phyloP scores from a whole-genome alignment of 164 flowering plant genomes.

The Litsea cubeba region DNA sequence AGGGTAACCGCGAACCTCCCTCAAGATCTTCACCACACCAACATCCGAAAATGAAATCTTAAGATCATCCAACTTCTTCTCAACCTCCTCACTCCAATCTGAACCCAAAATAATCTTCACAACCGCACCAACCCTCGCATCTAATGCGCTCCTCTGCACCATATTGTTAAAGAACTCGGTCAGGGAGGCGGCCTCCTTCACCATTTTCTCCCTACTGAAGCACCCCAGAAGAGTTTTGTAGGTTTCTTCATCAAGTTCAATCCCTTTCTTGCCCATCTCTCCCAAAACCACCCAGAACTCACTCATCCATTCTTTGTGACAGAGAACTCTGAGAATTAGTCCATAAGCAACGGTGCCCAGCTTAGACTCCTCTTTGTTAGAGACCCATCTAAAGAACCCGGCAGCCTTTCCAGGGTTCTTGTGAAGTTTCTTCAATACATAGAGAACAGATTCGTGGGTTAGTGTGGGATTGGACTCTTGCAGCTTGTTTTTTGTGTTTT shows the following conservation, averaged over 20 bases:
- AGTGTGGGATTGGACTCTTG: constrained; percentile 16
- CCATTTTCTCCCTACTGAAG: constrained; percentile 41
- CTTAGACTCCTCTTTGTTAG: constrained; percentile 33
- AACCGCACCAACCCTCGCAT: constrained; percentile 31
- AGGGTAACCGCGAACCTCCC: constrained; percentile 47
- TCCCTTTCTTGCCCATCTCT: constrained; percentile 63
- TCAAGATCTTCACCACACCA: constrained; percentile 49
- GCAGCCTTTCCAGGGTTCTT: constrained; percentile 46
- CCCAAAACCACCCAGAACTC: constrained; percentile 54
- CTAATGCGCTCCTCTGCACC: constrained; percentile 40
- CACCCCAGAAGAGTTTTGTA: constrained; percentile 31
- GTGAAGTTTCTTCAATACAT: constrained; percentile 54
- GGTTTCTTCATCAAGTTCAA: constrained; percentile 51
- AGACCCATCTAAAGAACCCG: constrained; percentile 59
- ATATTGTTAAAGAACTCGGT: constrained; percentile 39
- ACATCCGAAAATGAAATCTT: constrained; percentile 41
- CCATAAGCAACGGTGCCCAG: constrained; percentile 49
- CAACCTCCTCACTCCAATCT: constrained; percentile 54
- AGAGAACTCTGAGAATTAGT: constrained; percentile 52
- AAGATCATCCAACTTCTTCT: constrained; percentile 41
- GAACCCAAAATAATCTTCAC: constrained; percentile 29
- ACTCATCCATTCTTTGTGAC: constrained; percentile 41
- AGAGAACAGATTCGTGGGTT: constrained; percentile 58
- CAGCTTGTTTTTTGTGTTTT: constrained; percentile 41
- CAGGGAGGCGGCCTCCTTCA: constrained; percentile 41